Base-by-base conservation (phyloP, 257 asterid genomes). In the Cordia subcordata region DNA sequence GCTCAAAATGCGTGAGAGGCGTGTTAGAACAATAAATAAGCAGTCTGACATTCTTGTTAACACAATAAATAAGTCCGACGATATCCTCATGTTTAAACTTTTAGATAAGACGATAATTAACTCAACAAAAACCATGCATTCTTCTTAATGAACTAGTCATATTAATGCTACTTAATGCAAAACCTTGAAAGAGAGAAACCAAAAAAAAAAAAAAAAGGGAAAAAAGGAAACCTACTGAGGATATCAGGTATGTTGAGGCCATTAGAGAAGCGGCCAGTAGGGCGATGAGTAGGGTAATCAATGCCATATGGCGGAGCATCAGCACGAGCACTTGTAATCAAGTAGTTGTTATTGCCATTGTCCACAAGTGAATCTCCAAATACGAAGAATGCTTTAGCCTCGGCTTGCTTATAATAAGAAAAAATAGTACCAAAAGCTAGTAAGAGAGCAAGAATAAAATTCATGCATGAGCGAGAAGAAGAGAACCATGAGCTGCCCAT, bases 321-420 rank as follows among this genome's bases (percentile, higher is more conserved):
- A 18, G 98, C 98, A 10, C 96, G 79, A 4, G 96, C 96, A 13
- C 67, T 81, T 0, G 98, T 90, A 20, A 69, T 0, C 18, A 90
- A 70, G 69, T 79, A 90, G 67, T 90, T 88, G 73, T 90, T 90
- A 74, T 90, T 90, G 76, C 98, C 98, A 47, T 66, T 87, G 65
- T 90, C 98, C 5, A 90, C 98, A 0, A 90, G 79, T 0, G 98
- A 90, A 64, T 90, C 98, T 0, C 98, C 98, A 13, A 90, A 90
- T 17, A 90, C 89, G 40, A 91, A 91, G 63, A 91, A 85, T 0
- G 96, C 94, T 13, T 92, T 81, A 20, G 80, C 84, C 37, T 84
- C 86, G 14, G 60, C 84, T 65, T 13, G 55, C n/a, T 61, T 64
- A n/a, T n/a, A n/a, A n/a, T n/a, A n/a, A 9, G 62, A 20, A 1